Conservation (phyloP, 192 early-diverging fungal species). For the Coemansia sp. region DNA sequence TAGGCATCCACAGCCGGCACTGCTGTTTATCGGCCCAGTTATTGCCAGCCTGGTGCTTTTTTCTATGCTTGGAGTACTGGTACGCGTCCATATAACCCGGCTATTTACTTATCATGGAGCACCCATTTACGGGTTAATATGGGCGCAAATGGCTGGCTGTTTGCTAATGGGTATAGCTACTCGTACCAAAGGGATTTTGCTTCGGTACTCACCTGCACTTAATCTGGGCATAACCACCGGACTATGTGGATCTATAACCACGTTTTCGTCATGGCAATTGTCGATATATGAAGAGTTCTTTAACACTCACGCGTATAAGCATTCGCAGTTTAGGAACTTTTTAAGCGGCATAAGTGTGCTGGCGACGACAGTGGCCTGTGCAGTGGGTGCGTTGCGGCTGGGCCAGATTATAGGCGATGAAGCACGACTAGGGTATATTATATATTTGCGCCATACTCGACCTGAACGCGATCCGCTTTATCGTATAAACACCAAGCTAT, state of each 20-base stretch:
- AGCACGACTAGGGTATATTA: constrained; percentile 8
- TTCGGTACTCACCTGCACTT: constrained; percentile 47
- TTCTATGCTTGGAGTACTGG: constrained; percentile 64
- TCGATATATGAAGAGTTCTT: constrained; percentile 54
- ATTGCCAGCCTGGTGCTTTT: constrained; percentile 38
- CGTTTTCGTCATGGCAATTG: constrained; percentile 77
- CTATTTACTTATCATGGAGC: constrained; percentile 58
- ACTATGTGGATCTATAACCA: constrained; percentile 79
- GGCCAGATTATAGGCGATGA: constrained; percentile 41
- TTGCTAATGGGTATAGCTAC: constrained; percentile 34
- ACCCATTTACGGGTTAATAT: constrained; percentile 62
- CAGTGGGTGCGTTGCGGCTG: constrained; percentile 24
- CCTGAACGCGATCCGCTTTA: constrained; percentile 1
- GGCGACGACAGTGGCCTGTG: constrained; percentile 27
- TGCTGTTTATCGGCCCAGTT: constrained; percentile 17
- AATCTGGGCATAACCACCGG: constrained; percentile 63
- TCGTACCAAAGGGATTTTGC: constrained; percentile 32
- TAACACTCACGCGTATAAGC: constrained; percentile 16
- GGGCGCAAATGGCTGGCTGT: constrained; percentile 72
- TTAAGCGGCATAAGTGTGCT: constrained; percentile 42
- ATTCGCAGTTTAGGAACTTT: constrained; percentile 43
- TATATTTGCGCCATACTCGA: not conserved
- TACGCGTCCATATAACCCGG: constrained; percentile 56
- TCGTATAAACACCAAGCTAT: constrained; percentile 22
- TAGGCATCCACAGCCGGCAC: constrained; percentile 8